Evolutionary conservation across 1,139 yeast species (phyloP).

Genomic region (Arxiozyma bovina): DNA sequence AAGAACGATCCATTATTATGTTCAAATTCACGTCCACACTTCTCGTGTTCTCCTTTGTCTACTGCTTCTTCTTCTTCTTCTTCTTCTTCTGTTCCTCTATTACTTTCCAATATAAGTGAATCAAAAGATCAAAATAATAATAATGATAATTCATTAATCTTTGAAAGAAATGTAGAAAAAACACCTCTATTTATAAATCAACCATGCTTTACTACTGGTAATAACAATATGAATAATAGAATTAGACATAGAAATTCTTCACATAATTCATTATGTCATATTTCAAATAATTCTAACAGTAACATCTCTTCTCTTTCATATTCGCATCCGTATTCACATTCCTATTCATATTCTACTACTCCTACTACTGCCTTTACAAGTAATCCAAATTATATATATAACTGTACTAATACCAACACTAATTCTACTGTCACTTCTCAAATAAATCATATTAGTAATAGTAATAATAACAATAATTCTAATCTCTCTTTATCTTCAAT

Average conservation of each 20-base stretch:
- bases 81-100: neutral
- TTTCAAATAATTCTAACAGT: constrained; percentile 1
- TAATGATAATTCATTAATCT: constrained; percentile 33
- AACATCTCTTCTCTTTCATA: constrained; percentile 1
- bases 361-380: neutral
- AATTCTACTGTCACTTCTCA: neutral
- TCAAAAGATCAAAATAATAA: constrained; percentile 3
- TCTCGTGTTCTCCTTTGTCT: neutral
- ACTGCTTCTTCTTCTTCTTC: neutral
- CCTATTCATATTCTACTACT: neutral
- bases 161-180: constrained; percentile 60
- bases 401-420: neutral
- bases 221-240: neutral
- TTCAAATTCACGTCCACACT: neutral
- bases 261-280: neutral
- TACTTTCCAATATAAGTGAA: neutral
- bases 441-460: too few species aligned
- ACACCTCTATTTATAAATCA: constrained; percentile 17
- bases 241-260: neutral
- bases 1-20: neutral
- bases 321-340: neutral
- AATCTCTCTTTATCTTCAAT: neutral
- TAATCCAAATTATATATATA: too few species aligned
- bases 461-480: neutral
- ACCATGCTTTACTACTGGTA: neutral